Conservation (phyloP, 1,139 yeast genomes). For the Kodamaea sp. region DNA sequence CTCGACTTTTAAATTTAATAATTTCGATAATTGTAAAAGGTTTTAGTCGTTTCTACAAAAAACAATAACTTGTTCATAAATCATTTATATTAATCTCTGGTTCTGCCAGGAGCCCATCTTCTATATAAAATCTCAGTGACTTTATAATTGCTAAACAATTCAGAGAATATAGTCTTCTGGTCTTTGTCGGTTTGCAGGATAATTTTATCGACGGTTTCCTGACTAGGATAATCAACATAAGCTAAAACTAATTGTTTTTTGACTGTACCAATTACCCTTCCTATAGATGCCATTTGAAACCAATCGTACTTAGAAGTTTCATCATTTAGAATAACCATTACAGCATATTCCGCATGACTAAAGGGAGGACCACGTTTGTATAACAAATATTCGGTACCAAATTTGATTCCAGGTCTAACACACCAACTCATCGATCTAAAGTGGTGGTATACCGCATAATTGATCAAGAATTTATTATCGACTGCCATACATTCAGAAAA, state of each 20-base stretch:
- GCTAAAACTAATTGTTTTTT: slow-evolving; percentile 70
- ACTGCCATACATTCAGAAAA: slow-evolving; percentile 25
- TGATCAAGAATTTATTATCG: slow-evolving; percentile 35
- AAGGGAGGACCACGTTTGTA: slow-evolving; percentile 94
- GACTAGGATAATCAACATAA: slow-evolving; percentile 55
- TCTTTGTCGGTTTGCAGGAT: slow-evolving; percentile 16
- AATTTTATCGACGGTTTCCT: slow-evolving; percentile 26
- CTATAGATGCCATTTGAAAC: slow-evolving; percentile 62
- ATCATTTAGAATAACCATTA: slow-evolving; percentile 46
- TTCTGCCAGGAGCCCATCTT: slow-evolving; percentile 82
- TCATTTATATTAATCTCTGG: slow-evolving; percentile 54
- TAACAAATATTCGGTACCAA: slow-evolving; percentile 77
- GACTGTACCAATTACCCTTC: slow-evolving; percentile 85
- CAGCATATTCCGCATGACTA: slow-evolving; percentile 85
- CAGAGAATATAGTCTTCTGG: slow-evolving; percentile 22
- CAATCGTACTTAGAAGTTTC: slow-evolving; percentile 37
- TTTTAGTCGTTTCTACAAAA: not conserved
- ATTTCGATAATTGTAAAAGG: not conserved
- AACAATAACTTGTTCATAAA: not conserved
- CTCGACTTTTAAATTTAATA: not conserved
- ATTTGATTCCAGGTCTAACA: slow-evolving; percentile 85
- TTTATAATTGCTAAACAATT: slow-evolving; percentile 38
- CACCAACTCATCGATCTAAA: slow-evolving; percentile 94
- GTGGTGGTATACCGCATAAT: slow-evolving; percentile 79
- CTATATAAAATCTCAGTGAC: slow-evolving; percentile 65